Evolutionary conservation across 495 filamentous ascomycete genomes (phyloP), one percentile per base, ranked within the genome.

Genomic region (Aspergillus carlsbadensis): DNA sequence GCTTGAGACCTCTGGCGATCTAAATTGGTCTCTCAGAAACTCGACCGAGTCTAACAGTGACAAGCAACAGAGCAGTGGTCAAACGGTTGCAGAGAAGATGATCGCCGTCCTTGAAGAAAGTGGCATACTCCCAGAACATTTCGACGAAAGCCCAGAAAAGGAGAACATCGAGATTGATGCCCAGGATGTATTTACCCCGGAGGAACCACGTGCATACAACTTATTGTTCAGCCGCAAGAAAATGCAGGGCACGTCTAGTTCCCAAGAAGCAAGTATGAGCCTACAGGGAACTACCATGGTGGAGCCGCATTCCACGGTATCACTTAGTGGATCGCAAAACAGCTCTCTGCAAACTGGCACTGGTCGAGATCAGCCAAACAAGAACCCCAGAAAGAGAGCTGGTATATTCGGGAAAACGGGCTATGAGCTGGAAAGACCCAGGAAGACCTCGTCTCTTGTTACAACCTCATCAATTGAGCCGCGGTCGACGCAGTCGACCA

Each of bases 81-180:
- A 65, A 42, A 33, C 39, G 18, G 59, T 72, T 22, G 71, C 65
- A 6, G 43, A 58, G 36, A 72, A 70, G 36, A 56, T 74, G 6
- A 41, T 57, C 17, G 64, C 62, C 46, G 70, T 70, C 5, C 60
- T 74, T 6, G 42, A 58, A 6, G 52, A 53, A 24, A 45, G 37
- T 17, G 42, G 46, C 11, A 20, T 51, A 21, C 46, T 43, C n/a
- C 29, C 48, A 6, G 6, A 36, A 40, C 14, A 10, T 21, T n/a
- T 10, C 10, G 14, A 20, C 31, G 15, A 42, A 1, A 37, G 2
- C n/a, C 17, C 14, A 13, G 41, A 24, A 26, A 33, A 21, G 36
- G 13, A 11, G 11, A 18, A 15, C n/a, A 14, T 14, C 1, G 43
- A 47, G 21, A 6, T 21, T 24, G 51, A 11, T 8, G 1, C n/a